Evolutionary conservation across 345 rosid species (phyloP), one percentile per base, ranked within the genome.

Genomic region (Murraya paniculata): DNA sequence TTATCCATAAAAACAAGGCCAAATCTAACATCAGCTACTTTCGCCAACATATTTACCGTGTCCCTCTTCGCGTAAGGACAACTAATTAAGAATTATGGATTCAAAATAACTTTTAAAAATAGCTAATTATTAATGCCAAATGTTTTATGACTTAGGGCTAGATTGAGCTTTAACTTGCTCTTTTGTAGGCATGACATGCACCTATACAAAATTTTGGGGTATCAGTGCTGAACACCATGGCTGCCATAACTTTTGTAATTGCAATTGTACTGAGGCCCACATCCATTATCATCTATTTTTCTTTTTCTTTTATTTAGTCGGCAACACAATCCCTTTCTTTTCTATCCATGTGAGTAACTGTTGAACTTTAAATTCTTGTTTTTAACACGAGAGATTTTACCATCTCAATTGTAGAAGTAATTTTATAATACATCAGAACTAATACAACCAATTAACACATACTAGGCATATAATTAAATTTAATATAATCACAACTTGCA

Each of bases 1-100:
- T 62, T 28, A 56, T 33, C 41, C 87, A 92, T 92, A 72, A 86
- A 90, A 79, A 70, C 58, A 41, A 84, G 91, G 84, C 94, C 94
- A 41, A 86, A 82, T 84, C 70, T 89, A 67, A 90, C 96, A 6
- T 1, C 86, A n/a, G 80, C 77, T 56, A 90, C 89, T 68, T 81
- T 92, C 59, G 2, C 79, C 45, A 91, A 92, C 85, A 84, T 92
- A 66, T 88, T 87, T 76, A 68, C 89, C 39, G 88, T 92, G 64
- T 88, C 94, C 62, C 87, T 92, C 48, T 61, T 92, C n/a, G 94
- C 91, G 92, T 92, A 85, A 64, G 76, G 30, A 27, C 48, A 11
- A 41, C 14, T 41, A 41, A 41, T 10, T 41, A 10, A 41, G 13
- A 41, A 41, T 41, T 41, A 41, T 41, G 16, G 39, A 41, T 41